Evolutionary conservation across 441 rosid genomes (phyloP), one percentile per base, ranked within the genome.

Genomic region (Jatropha multifida): DNA sequence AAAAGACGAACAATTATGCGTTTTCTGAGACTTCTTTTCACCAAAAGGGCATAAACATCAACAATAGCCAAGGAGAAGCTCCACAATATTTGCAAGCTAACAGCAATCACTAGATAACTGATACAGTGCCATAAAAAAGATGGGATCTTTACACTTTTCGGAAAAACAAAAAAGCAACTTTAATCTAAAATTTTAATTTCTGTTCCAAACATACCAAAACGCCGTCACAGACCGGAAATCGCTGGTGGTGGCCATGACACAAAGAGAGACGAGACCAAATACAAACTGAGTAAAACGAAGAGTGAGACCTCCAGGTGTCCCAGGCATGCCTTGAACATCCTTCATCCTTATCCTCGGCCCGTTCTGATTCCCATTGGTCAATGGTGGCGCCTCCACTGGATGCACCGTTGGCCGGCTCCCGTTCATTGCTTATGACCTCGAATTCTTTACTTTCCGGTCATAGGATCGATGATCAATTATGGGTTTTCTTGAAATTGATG

Each of bases 271-370:
- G 49, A 80, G 67, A 54, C 92, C 90, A 38, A 91, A 87, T 26
- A 81, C 68, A 79, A 89, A 86, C 78, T 90, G 97, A 49, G 59
- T 74, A 83, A 90, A 83, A 18, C 97, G 93, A 69, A 92, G 88
- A 69, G 82, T 58, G 20, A 92, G 89, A 54, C 97, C 92, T 7
- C 94, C 98, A 60, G 76, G 77, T 9, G 96, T 94, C 66, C 98
- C 98, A 4, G 97, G 92, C 96, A 89, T 90, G 46, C 97, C 96
- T 60, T 92, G 96, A 17, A 89, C 72, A 77, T 90, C 91, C 78
- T 86, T 90, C 98, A 94, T 90, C 84, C 94, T 87, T 72, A 83
- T 83, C 63, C 88, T 82, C 4, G 89, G 91, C 44, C 82, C 83
- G 70, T 81, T 82, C 54, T 58, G 83, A 0, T 81, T 86, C 26